Conservation (phyloP, 164 flowering plant genomes). For the Nymphaea thermarum region DNA sequence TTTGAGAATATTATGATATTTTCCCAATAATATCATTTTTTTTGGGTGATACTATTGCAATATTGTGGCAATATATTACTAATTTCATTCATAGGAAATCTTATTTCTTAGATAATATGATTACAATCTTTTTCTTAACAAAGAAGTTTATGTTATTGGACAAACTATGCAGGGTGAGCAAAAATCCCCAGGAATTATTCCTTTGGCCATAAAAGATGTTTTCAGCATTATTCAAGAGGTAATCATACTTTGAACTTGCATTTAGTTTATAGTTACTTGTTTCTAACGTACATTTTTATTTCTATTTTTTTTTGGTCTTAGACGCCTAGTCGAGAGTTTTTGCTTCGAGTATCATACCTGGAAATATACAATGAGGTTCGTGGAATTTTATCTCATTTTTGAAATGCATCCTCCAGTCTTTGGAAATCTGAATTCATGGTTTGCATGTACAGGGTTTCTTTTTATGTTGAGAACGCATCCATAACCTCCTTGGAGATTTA, state of each 20-base stretch:
- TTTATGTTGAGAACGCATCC: too few relatives aligned
- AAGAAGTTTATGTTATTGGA: not conserved
- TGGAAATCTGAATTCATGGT: too few relatives aligned
- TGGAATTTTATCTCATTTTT: conserved; percentile 2
- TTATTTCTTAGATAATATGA: not conserved
- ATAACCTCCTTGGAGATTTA: too few relatives aligned
- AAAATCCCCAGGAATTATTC: conserved; percentile 76
- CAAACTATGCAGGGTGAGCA: conserved; percentile 55
- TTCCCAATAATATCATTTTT: too few relatives aligned
- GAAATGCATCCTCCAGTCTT: not conserved
- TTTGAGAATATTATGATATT: too few relatives aligned
- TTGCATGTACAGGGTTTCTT: too few relatives aligned
- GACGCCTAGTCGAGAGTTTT: conserved; percentile 72
- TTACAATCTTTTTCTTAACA: not conserved
- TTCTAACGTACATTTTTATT: too few relatives aligned
- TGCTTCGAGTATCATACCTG: conserved; percentile 80
- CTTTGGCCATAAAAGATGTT: conserved; percentile 76
- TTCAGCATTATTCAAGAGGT: conserved; percentile 86
- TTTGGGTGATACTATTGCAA: too few relatives aligned
- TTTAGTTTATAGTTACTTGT: not conserved
- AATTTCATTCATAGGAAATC: too few relatives aligned
- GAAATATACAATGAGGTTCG: conserved; percentile 90
- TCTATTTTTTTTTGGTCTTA: conserved; percentile 13
- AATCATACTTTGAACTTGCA: conserved; percentile 2
- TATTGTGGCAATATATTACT: too few relatives aligned